Conservation (phyloP, 768 basidiomycete genomes). For the Leccinum arenicola region DNA sequence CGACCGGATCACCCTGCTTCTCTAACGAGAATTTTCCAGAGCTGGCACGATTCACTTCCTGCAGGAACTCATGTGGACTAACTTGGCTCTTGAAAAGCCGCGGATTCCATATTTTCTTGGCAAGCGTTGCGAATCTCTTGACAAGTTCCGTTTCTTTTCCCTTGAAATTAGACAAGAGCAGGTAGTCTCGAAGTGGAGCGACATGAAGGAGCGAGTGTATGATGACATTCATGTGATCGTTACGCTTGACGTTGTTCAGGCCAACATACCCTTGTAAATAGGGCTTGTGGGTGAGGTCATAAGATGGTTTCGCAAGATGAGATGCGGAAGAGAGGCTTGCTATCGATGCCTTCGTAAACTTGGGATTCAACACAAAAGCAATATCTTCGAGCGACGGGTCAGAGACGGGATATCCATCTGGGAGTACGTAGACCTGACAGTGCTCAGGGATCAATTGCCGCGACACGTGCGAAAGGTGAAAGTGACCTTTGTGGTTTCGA, state of each 20-base stretch:
- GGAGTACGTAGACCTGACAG: constrained; percentile 88
- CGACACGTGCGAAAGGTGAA: constrained; percentile 15
- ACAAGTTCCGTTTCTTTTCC: constrained; percentile 85
- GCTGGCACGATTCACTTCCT: constrained; percentile 91
- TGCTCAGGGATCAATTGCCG: constrained; percentile 15
- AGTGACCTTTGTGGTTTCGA: constrained; percentile 81
- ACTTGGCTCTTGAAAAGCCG: constrained; percentile 96
- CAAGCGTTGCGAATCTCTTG: constrained; percentile 80
- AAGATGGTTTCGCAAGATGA: constrained; percentile 70
- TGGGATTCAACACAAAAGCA: constrained; percentile 81
- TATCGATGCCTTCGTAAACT: constrained; percentile 67
- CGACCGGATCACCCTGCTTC: constrained; percentile 93
- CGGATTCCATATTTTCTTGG: constrained; percentile 96
- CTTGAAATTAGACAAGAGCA: constrained; percentile 71
- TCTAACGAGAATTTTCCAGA: constrained; percentile 90
- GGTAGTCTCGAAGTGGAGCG: constrained; percentile 81
- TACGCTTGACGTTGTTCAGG: constrained; percentile 95
- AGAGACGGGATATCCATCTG: constrained; percentile 94
- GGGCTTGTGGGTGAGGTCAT: constrained; percentile 76
- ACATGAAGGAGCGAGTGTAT: constrained; percentile 93
- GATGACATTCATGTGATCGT: constrained; percentile 97
- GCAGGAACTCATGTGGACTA: constrained; percentile 97
- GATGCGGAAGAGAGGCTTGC: constrained; percentile 53
- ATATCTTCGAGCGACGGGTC: constrained; percentile 98
- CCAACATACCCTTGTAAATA: constrained; percentile 95